A percentile compares a stretch with the other conserved stretches of the same genome.
Conservation (phyloP, 768 basidiomycete genomes). For the Chalciporus chontae region DNA sequence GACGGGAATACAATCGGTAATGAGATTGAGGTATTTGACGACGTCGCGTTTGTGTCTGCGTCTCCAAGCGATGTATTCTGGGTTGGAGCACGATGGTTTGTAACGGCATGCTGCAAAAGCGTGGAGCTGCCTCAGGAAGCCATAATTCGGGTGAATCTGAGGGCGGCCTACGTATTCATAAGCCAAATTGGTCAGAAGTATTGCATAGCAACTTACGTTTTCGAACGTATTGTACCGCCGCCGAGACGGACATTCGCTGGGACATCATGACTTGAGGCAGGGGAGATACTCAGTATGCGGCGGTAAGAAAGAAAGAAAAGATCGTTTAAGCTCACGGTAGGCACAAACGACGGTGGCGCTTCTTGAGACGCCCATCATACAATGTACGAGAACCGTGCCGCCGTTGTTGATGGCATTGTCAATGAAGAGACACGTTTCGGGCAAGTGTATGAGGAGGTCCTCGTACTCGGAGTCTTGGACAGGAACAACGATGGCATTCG, state of each 20-base stretch:
- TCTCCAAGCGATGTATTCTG: constrained; percentile 56
- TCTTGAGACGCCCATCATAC: constrained; percentile 69
- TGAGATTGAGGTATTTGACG: constrained; percentile 46
- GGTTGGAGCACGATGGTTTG: constrained; percentile 38
- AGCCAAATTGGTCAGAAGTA: constrained; percentile 5
- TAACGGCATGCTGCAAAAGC: constrained; percentile 51
- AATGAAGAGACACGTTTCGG: constrained; percentile 58
- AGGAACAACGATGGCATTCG: constrained; percentile 32
- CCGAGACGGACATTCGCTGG: constrained; percentile 36
- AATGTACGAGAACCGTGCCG: constrained; percentile 67
- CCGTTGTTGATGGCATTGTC: constrained; percentile 48
- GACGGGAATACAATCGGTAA: constrained; percentile 51
- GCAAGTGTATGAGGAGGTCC: constrained; percentile 63
- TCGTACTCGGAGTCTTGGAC: constrained; percentile 49
- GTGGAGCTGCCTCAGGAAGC: constrained; percentile 58
- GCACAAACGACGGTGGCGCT: constrained; percentile 60
- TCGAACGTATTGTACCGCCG: constrained; percentile 48
- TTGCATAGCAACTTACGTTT: constrained; percentile 36
- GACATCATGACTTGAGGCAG: constrained; percentile 47
- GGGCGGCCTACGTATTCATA: constrained; percentile 33
- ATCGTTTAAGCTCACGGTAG: constrained; percentile 41
- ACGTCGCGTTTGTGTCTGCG: constrained; percentile 52
- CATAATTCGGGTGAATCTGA: constrained; percentile 39
- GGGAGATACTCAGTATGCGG: constrained; percentile 2
- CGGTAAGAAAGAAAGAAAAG: neutral